Evolutionary conservation across 345 rosid species (phyloP).

Genomic region (Psidium friedrichsthalianum): DNA sequence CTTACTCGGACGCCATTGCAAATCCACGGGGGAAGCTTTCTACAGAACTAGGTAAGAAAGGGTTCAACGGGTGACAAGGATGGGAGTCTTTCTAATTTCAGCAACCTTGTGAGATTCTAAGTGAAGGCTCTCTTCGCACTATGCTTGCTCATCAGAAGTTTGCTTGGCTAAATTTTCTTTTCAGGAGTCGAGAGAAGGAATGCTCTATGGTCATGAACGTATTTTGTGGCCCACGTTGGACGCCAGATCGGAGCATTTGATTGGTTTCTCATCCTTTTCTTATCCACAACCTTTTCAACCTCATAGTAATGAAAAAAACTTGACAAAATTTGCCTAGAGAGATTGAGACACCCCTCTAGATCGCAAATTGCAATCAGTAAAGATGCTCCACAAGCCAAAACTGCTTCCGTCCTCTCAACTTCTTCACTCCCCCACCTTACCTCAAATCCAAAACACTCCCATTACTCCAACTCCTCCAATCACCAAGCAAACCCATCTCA

Average conservation of each 20-base stretch:
- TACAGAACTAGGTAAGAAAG: not conserved
- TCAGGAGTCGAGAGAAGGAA: not conserved
- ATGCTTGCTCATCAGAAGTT: not conserved
- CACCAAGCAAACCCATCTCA: constrained; percentile 14
- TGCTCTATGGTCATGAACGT: not conserved
- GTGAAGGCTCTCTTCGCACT: not conserved
- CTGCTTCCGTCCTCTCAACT: constrained; percentile 14
- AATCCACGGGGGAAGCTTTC: not conserved
- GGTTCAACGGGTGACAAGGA: not conserved
- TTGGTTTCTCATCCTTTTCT: not conserved
- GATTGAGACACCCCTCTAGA: not conserved
- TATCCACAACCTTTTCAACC: not conserved
- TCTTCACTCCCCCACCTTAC: constrained; percentile 15
- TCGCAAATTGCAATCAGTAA: not conserved
- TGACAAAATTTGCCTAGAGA: not conserved
- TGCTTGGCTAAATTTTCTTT: not conserved
- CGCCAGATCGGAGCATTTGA: not conserved
- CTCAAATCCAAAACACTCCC: constrained; percentile 11
- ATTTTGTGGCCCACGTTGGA: not conserved
- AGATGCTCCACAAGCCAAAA: constrained; percentile 33
- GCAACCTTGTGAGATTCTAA: not conserved
- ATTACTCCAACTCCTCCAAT: constrained; percentile 11
- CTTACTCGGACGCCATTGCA: not conserved
- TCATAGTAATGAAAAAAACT: not conserved
- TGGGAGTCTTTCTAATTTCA: not conserved